These are phyloP conservation scores for Epithele typhae DNA, from an alignment of 768 basidiomycete genomes.

Conservation along the genomic window DNA sequence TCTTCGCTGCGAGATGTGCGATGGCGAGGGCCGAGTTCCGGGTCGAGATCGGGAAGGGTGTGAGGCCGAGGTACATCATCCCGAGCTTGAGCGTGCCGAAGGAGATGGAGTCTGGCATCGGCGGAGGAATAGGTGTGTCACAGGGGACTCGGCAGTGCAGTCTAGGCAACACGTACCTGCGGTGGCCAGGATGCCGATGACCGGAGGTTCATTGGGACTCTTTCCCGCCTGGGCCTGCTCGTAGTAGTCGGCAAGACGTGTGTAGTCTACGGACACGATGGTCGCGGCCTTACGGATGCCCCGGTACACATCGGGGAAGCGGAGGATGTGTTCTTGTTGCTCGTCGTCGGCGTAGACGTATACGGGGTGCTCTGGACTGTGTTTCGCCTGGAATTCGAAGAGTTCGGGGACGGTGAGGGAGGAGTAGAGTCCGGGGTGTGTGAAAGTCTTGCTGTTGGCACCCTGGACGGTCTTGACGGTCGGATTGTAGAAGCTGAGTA, in stretches of 20 bases:
- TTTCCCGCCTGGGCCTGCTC: slow-evolving; percentile 1
- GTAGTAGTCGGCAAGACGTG: background rate
- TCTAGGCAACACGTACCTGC: slow-evolving; percentile 6
- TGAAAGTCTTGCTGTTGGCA: slow-evolving; percentile 3
- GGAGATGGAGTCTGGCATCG: slow-evolving; percentile 21
- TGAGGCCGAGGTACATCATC: slow-evolving; percentile 19
- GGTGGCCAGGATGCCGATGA: slow-evolving; percentile 6
- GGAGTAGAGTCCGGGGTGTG: slow-evolving; percentile 2
- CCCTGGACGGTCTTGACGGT: slow-evolving; percentile 2
- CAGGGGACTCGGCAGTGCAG: too few species aligned
- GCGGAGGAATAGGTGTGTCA: background rate
- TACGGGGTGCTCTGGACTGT: slow-evolving; percentile 7
- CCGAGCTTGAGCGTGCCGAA: slow-evolving; percentile 17
- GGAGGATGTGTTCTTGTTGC: background rate
- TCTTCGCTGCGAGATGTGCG: slow-evolving; percentile 30
- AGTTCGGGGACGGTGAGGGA: slow-evolving; percentile 5
- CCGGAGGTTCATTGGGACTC: slow-evolving; percentile 1
- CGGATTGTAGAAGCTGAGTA: slow-evolving; percentile 1
- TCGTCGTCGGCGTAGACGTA: slow-evolving; percentile 4
- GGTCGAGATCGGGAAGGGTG: slow-evolving; percentile 32
- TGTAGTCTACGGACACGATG: background rate
- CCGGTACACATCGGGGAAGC: slow-evolving; percentile 6
- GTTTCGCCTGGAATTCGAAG: slow-evolving; percentile 7
- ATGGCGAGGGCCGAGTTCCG: slow-evolving; percentile 30
- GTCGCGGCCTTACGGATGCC: slow-evolving; percentile 4